Evolutionary conservation across 2,329 filamentous ascomycete genomes (phyloP).

Genomic region (Colletotrichum tanaceti): DNA sequence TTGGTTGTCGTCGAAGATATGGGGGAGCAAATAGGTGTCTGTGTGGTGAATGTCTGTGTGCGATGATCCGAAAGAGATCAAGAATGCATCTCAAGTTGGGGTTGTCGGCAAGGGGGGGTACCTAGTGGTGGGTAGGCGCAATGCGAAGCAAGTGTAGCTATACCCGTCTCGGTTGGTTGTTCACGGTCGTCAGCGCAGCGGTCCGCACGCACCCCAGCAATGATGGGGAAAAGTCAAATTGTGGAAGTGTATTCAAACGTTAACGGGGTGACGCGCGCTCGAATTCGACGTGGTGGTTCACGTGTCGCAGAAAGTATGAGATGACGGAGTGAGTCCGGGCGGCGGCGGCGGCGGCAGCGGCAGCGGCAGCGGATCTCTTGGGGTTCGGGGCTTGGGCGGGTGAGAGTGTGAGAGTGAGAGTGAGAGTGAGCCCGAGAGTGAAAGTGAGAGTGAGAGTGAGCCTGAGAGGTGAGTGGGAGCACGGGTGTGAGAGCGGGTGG

Average conservation of each 20-base stretch:
- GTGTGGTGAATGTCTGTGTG: slow-evolving; percentile 39
- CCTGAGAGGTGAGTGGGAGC: neutral
- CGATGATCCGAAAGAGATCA: slow-evolving; percentile 30
- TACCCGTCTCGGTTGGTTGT: slow-evolving; percentile 9
- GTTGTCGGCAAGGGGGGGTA: slow-evolving; percentile 10
- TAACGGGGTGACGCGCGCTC: slow-evolving; percentile 18
- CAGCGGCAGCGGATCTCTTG: slow-evolving; percentile 19
- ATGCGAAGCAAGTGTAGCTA: slow-evolving; percentile 18
- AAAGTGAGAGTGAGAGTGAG: neutral
- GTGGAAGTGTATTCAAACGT: too few species aligned
- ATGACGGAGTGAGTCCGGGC: slow-evolving; percentile 35
- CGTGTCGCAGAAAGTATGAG: slow-evolving; percentile 32
- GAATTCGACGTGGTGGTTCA: slow-evolving; percentile 29
- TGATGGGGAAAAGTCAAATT: slow-evolving; percentile 15
- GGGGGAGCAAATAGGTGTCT: slow-evolving; percentile 23
- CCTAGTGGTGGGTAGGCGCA: neutral
- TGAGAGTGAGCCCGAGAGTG: neutral
- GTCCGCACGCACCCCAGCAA: slow-evolving; percentile 15
- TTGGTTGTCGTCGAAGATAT: slow-evolving; percentile 24
- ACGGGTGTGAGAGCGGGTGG: slow-evolving; percentile 15
- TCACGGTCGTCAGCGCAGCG: slow-evolving; percentile 17
- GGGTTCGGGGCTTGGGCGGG: slow-evolving; percentile 14
- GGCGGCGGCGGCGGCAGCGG: slow-evolving; percentile 15
- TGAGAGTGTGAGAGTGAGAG: slow-evolving; percentile 3
- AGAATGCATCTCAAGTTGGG: slow-evolving; percentile 31